Conservation (phyloP, 768 basidiomycete genomes). For the Tricholoma furcatifolium region DNA sequence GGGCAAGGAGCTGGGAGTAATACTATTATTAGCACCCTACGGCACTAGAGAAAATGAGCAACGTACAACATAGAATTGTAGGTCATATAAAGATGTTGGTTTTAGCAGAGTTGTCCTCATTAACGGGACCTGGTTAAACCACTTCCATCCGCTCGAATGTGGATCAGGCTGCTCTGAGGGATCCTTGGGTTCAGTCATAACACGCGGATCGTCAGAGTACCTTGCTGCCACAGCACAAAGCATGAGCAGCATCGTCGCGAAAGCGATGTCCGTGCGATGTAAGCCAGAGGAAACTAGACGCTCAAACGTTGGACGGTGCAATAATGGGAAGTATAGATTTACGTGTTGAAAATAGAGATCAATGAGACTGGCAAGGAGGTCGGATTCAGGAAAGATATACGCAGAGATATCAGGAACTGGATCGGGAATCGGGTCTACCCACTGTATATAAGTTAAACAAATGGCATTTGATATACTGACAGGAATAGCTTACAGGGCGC, state of each 20-base stretch:
- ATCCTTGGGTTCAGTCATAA: constrained; percentile 28
- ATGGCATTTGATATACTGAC: background rate
- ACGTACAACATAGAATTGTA: constrained; percentile 65
- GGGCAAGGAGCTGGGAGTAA: constrained; percentile 43
- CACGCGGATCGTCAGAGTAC: constrained; percentile 56
- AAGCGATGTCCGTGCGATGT: constrained; percentile 48
- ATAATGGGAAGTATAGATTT: constrained; percentile 60
- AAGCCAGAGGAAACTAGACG: constrained; percentile 44
- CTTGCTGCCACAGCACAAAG: constrained; percentile 72
- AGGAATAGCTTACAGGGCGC: background rate
- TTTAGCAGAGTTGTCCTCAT: constrained; percentile 57
- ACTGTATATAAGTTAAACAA: constrained; percentile 25
- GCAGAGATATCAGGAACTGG: constrained; percentile 6
- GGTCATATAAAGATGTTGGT: constrained; percentile 65
- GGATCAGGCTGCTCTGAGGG: constrained; percentile 6
- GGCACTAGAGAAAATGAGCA: background rate
- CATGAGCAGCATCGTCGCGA: constrained; percentile 60
- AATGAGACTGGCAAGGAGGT: constrained; percentile 51
- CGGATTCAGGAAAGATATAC: constrained; percentile 49
- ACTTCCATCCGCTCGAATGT: constrained; percentile 64
- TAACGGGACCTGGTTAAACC: constrained; percentile 63
- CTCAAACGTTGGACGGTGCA: constrained; percentile 73
- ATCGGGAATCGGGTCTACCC: constrained; percentile 11
- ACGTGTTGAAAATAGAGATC: constrained; percentile 61
- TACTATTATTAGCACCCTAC: constrained; percentile 1